A percentile compares a stretch with the other conserved stretches of the same genome.
Evolutionary conservation across 2,329 filamentous ascomycete species (phyloP).

Genomic region (Ascosphaera apis): DNA sequence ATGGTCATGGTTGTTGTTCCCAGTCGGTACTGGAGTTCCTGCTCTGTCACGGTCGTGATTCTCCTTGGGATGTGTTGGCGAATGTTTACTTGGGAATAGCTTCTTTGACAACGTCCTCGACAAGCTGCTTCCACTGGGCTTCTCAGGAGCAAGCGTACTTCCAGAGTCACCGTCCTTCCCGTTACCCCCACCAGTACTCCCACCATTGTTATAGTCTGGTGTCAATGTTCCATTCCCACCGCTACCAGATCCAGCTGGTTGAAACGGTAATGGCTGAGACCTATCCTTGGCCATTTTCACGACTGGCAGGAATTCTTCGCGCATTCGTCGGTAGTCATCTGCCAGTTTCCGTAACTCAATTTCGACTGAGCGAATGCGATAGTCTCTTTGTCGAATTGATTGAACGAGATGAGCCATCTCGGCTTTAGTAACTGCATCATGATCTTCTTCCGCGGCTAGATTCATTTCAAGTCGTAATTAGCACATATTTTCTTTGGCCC

Average conservation of each 20-base stretch:
- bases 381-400: slow-evolving; percentile 71
- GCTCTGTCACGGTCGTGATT: too few relatives aligned
- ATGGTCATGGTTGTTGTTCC: slow-evolving; percentile 30
- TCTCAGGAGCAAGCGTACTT: too few relatives aligned
- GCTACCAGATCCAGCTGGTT: too few relatives aligned
- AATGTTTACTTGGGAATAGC: slow-evolving; percentile 49
- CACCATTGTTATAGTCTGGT: too few relatives aligned
- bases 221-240: too few relatives aligned
- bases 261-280: slow-evolving; percentile 57
- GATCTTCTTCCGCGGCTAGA: slow-evolving; percentile 72
- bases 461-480: too few relatives aligned
- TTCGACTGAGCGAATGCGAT: slow-evolving; percentile 66
- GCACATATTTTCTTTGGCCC: too few relatives aligned
- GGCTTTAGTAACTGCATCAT: slow-evolving; percentile 71
- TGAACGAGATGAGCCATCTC: slow-evolving; percentile 82
- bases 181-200: too few relatives aligned
- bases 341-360: slow-evolving; percentile 60
- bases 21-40: too few relatives aligned
- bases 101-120: slow-evolving; percentile 57
- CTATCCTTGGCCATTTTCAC: slow-evolving; percentile 80
- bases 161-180: too few relatives aligned
- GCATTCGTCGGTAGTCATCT: slow-evolving; percentile 68
- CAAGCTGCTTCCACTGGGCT: slow-evolving; percentile 32
- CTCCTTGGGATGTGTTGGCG: slow-evolving; percentile 47
- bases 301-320: slow-evolving; percentile 79